Base-by-base conservation (phyloP, 169 alveolate species). In the Toxoplasma gondii region DNA sequence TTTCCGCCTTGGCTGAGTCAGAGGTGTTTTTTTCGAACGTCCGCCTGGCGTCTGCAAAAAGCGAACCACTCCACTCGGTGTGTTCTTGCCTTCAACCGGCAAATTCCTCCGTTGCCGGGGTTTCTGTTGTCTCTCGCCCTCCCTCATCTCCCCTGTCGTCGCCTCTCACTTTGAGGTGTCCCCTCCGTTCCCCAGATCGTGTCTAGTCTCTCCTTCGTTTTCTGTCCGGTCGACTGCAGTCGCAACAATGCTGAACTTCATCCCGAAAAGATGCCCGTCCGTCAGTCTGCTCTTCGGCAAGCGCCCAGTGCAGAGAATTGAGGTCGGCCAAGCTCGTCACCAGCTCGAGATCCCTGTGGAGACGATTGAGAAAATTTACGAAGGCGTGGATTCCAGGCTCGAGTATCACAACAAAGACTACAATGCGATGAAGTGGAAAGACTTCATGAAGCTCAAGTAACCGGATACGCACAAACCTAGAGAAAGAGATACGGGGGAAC, bases 221-320 rank as follows among this genome's bases (percentile, higher is more conserved):
- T 78, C 24, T 70, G 29, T 53, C 41, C 22, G 29, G 43, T 34
- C 53, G 45, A 16, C 19, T 16, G 45, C 41, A 41, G 45, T 34
- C 87, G 53, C 29, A 36, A 93, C 93, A 88, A 96, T 96, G 97
- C 80, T 96, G 94, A 96, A 96, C 93, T 95, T 96, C 27, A 87
- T 96, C 43, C 97, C 97, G 31, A 95, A 92, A 67, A 94, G 95
- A 86, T 67, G 86, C 53, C 96, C 94, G 22, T 86, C 97, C 64
- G 96, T 92, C 19, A 69, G 94, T 41, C 69, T 96, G 96, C 97
- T 96, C 67, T 95, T 70, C 82, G 97, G 97, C 91, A 96, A 96
- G 93, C 93, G 97, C 67, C 95, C 97, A 36, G 38, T 95, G 74
- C 97, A 96, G 95, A 92, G 97, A 70, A 95, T 96, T 49, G 95